Evolutionary conservation across 73 alveolate genomes (phyloP), one percentile per base, ranked within the genome.

Genomic region (Blepharisma stoltei): DNA sequence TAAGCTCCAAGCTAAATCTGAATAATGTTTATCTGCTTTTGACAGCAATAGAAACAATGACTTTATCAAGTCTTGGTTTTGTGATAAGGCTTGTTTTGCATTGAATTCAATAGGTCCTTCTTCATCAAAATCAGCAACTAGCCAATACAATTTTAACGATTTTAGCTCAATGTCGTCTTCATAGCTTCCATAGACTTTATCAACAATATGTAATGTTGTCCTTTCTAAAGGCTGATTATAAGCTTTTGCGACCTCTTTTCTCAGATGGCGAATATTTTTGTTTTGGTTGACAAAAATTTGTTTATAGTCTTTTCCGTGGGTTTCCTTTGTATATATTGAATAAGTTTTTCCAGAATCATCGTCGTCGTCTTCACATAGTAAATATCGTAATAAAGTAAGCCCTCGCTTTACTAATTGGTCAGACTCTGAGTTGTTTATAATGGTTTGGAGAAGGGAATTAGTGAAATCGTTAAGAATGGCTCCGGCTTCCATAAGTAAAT

Each of bases 1-100:
- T 9, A 60, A 25, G 46, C 45, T 60, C 73, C 73, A 60, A 60
- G 73, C 73, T 9, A 60, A 25, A 38, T 60, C 73, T 18, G 73
- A 14, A 60, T 60, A 60, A 20, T 8, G 37, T 25, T 60, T 60
- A 14, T 60, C 46, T 9, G 73, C 73, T 14, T 60, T 38, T 2
- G 73, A 60, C 2, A 60, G 37, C 46, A 60, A 25, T 60, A 14
- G 4, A 60, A 60, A 60, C 49, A 60, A 4, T 9, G 23, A n/a
- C 46, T 60, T 60, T 25, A 25, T 14, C n/a, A 60, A 14, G 14
- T 60, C 73, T 25, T 60, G 48, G 23, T 25, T 60, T 14, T 60
- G 37, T 25, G 37, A 14, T 14, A 60, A 8, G 18, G 73, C 73
- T 60, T n/a, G 18, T 14, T 14, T 14, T 14, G 73, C 46, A 11